These are phyloP conservation scores for Thymus mandschuricus DNA, from an alignment of 257 asterid species.

Conservation along the genomic window DNA sequence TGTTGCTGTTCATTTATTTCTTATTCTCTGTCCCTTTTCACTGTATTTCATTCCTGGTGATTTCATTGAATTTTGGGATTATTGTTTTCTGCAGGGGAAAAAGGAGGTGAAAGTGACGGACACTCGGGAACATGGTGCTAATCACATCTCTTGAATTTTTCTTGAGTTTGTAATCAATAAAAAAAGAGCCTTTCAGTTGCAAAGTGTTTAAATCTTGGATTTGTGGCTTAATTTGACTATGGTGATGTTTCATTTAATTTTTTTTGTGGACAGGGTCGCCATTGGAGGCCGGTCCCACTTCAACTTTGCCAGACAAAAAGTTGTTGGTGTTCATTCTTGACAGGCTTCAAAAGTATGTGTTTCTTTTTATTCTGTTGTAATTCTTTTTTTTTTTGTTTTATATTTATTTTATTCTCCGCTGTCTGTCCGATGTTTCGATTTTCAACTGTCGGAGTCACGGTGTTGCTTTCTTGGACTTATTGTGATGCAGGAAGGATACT, in stretches of 20 bases:
- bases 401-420: constrained; percentile 11
- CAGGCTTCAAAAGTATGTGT: constrained; percentile 96
- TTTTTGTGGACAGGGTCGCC: constrained; percentile 81
- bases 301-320: constrained; percentile 98
- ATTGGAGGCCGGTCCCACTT: constrained; percentile 86
- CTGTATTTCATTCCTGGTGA: constrained; percentile 29
- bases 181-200: constrained; percentile 20
- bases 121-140: constrained; percentile 59
- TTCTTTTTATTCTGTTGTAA: constrained; percentile 34
- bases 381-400: constrained; percentile 29
- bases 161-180: constrained; percentile 31
- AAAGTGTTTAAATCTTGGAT: constrained; percentile 22
- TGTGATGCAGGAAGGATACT: constrained; percentile 84
- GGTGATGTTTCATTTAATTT: constrained; percentile 39
- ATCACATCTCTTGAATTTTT: constrained; percentile 34
- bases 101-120: constrained; percentile 71
- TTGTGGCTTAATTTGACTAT: constrained; percentile 44
- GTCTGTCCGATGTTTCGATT: constrained; percentile 38
- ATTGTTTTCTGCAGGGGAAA: constrained; percentile 64
- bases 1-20: constrained; percentile 38
- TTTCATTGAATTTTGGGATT: constrained; percentile 25
- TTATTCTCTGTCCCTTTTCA: constrained; percentile 31
- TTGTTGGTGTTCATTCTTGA: constrained; percentile 91
- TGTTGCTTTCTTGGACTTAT: constrained; percentile 29
- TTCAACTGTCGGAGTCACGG: constrained; percentile 10